Base-by-base conservation (phyloP, 2,329 filamentous ascomycete genomes). In the Juglanconis oblonga region DNA sequence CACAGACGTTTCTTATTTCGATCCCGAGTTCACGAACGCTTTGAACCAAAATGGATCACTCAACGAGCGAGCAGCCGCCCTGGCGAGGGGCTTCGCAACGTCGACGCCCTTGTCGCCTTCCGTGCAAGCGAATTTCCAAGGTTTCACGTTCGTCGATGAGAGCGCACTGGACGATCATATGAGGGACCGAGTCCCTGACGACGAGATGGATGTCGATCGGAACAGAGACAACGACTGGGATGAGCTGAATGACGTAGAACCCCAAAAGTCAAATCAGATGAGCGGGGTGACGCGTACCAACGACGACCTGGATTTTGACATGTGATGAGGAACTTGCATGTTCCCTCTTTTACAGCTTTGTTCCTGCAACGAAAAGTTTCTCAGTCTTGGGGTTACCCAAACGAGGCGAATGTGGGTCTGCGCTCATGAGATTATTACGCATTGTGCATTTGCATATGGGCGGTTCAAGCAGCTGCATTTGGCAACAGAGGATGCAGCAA, bases 121-220 rank as follows among this genome's bases (percentile, higher is more conserved):
- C 2, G 93, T 97, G 76, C 95, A 99, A 76, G 95, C 94, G 64
- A 97, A 98, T 71, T 99, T 99, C 80, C 91, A 95, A 70, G 95
- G 95, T 38, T 99, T 99, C 75, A 99, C 95, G 0, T 99, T 96
- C 73, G 95, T 98, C n/a, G 95, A 98, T 68, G 94, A 98, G 77
- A 97, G 91, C 70, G 91, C 91, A 2, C 87, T 99, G 58, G 93
- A 98, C 55, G 91, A 94, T 64, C 88, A 95, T 66, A 92, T 91
- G 86, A 76, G 77, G 59, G 80, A 80, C 62, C 76, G 79, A 54
- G 68, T 71, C 57, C 79, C 84, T 52, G 78, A 82, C 54, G 84
- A 88, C 64, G 81, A 86, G 31, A 87, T 87, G 84, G 79, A 84
- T 42, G 74, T 70, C 42, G 66, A 75, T 57, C 69, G 59, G 65